Evolutionary conservation across 2,329 filamentous ascomycete species (phyloP).

Genomic region (Metarhizium brunneum): DNA sequence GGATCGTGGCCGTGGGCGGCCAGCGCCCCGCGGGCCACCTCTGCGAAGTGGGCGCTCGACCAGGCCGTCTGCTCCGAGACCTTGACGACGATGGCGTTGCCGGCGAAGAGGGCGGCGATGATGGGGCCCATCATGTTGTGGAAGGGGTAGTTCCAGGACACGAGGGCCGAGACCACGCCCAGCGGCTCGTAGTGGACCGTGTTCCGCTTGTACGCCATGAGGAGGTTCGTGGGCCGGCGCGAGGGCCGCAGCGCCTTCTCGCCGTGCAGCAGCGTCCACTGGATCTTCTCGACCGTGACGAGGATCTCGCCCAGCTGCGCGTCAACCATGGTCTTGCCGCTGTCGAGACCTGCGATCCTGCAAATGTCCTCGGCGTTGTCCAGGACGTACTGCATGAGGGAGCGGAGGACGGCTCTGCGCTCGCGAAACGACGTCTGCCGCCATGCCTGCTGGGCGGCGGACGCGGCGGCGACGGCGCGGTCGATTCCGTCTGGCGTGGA

Average conservation of each 20-base stretch:
- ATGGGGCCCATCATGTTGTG: slow-evolving; percentile 91
- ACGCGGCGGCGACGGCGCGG: slow-evolving; percentile 62
- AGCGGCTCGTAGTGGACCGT: slow-evolving; percentile 84
- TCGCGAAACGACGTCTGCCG: slow-evolving; percentile 66
- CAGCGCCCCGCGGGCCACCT: slow-evolving; percentile 70
- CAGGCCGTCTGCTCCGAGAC: slow-evolving; percentile 93
- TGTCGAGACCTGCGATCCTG: slow-evolving; percentile 77
- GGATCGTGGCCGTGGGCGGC: slow-evolving; percentile 74
- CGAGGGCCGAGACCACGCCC: slow-evolving; percentile 83
- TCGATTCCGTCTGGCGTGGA: slow-evolving; percentile 72
- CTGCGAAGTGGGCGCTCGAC: slow-evolving; percentile 75
- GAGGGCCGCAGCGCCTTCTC: slow-evolving; percentile 68
- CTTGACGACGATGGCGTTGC: slow-evolving; percentile 89
- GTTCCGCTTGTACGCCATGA: slow-evolving; percentile 95
- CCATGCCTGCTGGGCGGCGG: slow-evolving; percentile 70
- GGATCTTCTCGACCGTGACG: slow-evolving; percentile 85
- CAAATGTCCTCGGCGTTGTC: slow-evolving; percentile 86
- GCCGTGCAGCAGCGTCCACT: slow-evolving; percentile 88
- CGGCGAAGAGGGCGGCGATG: slow-evolving; percentile 82
- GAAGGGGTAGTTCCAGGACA: slow-evolving; percentile 97
- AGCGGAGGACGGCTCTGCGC: slow-evolving; percentile 69
- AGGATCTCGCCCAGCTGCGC: slow-evolving; percentile 90
- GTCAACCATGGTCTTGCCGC: slow-evolving; percentile 93
- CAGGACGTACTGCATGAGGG: slow-evolving; percentile 73
- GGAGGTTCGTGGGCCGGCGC: slow-evolving; percentile 71